phyloP scores from a whole-genome alignment of 352 stramenopile species.

The Globisporangium spiculum region DNA sequence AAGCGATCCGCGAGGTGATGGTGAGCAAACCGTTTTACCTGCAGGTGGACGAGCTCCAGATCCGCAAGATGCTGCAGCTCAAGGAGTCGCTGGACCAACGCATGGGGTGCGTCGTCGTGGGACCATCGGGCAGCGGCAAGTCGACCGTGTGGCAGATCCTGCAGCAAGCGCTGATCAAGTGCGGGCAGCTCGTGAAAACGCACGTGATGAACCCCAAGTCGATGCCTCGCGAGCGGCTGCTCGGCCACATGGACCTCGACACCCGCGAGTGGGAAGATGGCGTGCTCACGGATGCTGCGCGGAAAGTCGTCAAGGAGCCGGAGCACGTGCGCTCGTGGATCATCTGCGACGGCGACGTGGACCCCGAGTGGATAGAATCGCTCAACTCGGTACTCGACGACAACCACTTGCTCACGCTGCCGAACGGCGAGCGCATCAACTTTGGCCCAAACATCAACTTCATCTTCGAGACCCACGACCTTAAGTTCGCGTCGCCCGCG shows the following conservation, averaged over 20 bases:
- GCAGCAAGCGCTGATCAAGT: slow-evolving; percentile 82
- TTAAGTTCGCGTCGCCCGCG: slow-evolving; percentile 93
- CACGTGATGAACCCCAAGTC: slow-evolving; percentile 97
- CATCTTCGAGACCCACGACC: slow-evolving; percentile 95
- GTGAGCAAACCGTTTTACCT: slow-evolving; percentile 84
- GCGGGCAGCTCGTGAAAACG: slow-evolving; percentile 86
- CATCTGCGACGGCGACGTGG: slow-evolving; percentile 95
- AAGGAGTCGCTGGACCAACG: slow-evolving; percentile 94
- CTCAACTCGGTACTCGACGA: slow-evolving; percentile 96
- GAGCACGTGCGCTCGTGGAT: slow-evolving; percentile 91
- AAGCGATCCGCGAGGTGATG: slow-evolving; percentile 91
- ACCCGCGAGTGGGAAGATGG: slow-evolving; percentile 95
- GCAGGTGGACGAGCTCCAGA: slow-evolving; percentile 87
- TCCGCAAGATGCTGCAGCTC: slow-evolving; percentile 95
- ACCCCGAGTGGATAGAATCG: slow-evolving; percentile 96
- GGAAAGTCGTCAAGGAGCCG: slow-evolving; percentile 90
- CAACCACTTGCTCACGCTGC: slow-evolving; percentile 95
- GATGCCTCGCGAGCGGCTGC: slow-evolving; percentile 89
- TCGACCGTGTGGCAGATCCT: slow-evolving; percentile 93
- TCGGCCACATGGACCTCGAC: slow-evolving; percentile 94
- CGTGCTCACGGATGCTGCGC: slow-evolving; percentile 91
- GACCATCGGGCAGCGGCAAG: slow-evolving; percentile 92
- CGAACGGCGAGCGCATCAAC: slow-evolving; percentile 95
- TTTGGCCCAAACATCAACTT: slow-evolving; percentile 96
- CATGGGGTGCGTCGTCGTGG: slow-evolving; percentile 94